Evolutionary conservation across 768 basidiomycete species (phyloP).

Genomic region (Boletus subcaerulescens): DNA sequence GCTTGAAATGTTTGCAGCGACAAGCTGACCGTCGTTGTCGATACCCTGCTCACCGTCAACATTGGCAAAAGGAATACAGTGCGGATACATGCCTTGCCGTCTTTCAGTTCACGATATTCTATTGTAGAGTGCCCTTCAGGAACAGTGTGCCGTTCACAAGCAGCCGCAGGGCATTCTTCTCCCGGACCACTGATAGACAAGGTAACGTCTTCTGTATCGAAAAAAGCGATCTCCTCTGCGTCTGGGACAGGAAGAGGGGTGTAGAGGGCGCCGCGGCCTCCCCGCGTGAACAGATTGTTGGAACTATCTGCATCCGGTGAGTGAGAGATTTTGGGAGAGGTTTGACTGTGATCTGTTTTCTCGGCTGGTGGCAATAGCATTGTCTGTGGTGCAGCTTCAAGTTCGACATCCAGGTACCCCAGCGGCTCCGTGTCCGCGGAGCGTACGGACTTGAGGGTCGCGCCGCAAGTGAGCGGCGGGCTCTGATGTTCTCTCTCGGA

Average conservation of each 20-base stretch:
- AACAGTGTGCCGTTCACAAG: background rate
- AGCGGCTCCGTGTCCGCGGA: background rate
- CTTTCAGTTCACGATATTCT: background rate
- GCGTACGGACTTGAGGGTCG: background rate
- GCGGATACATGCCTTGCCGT: conserved; percentile 1
- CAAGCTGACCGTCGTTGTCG: conserved; percentile 2
- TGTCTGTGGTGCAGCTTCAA: background rate
- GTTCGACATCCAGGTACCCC: background rate
- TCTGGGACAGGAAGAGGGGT: conserved; percentile 17
- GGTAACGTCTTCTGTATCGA: conserved; percentile 1
- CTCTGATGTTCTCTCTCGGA: background rate
- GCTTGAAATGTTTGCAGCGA: background rate
- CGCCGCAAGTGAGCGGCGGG: background rate
- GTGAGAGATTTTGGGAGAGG: background rate
- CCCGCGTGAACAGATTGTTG: background rate
- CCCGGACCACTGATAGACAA: background rate
- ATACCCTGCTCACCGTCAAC: background rate
- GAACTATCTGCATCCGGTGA: background rate
- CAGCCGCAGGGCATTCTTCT: background rate
- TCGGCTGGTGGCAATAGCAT: background rate
- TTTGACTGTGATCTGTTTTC: background rate
- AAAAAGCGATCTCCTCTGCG: conserved; percentile 15
- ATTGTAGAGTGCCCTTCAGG: background rate
- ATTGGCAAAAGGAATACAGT: background rate
- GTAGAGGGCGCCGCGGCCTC: background rate